Base-by-base conservation (phyloP, 768 basidiomycete species). In the Kwoniella heveanensis region DNA sequence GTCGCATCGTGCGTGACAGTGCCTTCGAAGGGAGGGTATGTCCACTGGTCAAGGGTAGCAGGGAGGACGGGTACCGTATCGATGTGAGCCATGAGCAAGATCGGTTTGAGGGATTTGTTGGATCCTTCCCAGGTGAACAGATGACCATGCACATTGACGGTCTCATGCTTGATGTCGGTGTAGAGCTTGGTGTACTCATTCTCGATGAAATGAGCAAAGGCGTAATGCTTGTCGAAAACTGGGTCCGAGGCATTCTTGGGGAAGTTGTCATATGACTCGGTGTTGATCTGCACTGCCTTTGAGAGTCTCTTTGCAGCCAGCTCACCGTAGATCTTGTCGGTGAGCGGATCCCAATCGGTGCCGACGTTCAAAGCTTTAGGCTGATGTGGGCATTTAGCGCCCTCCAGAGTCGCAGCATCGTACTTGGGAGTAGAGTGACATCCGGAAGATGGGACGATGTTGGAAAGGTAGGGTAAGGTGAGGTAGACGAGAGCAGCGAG, bases 121-220 rank as follows among this genome's bases (percentile, higher is more conserved):
- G 83, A 82, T 1, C 90, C 90, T 62, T 83, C 80, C 90, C 90
- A 92, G 37, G 86, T 85, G 73, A 86, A 89, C 8, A 90, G 77
- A n/a, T 91, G 82, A 0, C 85, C 90, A 68, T 88, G 89, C 0
- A 86, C 88, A 76, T 91, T 90, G 70, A 92, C 85, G 68, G 86
- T 87, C 9, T 86, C 87, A 63, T 89, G 82, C 29, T 83, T 72
- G 48, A 91, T 82, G 15, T 36, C 54, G 39, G 63, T 60, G 56
- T 66, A 78, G 15, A 72, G 36, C 44, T 73, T 67, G n/a, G 77
- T 69, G 54, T 58, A 78, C 47, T 78, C 77, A 9, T 57, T 57
- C 26, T 74, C 65, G 52, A 79, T 57, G 63, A 69, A 78, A 32
- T 70, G 51, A 12, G 68, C 64, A 44, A 79, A 77, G 2, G 66